Conservation (phyloP, 1,139 yeast genomes). For the Suhomyces ambrosiae region DNA sequence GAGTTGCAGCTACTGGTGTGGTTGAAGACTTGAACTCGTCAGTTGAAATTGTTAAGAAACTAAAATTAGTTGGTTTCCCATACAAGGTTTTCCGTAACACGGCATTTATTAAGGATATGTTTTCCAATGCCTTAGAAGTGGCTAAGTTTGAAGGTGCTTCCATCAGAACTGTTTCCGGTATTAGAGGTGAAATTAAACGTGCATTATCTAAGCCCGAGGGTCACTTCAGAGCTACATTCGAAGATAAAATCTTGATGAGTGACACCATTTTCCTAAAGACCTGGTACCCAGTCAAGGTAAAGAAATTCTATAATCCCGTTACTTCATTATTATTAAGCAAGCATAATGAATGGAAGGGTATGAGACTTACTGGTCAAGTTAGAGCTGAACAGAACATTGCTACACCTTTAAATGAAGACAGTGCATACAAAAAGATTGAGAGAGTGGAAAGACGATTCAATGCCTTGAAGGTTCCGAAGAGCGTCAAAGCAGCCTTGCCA, state of each 20-base stretch:
- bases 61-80: conserved; percentile 94
- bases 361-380: conserved; percentile 92
- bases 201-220: conserved; percentile 96
- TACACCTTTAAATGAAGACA: conserved; percentile 68
- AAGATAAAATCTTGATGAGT: conserved; percentile 88
- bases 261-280: conserved; percentile 90
- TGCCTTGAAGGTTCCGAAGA: conserved; percentile 80
- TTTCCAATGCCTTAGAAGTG: conserved; percentile 86
- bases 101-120: conserved; percentile 97
- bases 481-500: conserved; percentile 77
- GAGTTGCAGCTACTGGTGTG: conserved; percentile 97
- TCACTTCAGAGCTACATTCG: conserved; percentile 97
- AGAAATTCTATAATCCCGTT: conserved; percentile 93
- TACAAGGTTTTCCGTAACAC: conserved; percentile 93
- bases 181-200: conserved; percentile 95
- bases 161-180: conserved; percentile 94
- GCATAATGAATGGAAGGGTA: conserved; percentile 91
- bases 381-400: conserved; percentile 73
- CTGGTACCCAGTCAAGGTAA: conserved; percentile 93
- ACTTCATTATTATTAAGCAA: conserved; percentile 77
- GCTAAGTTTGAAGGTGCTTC: conserved; percentile 98
- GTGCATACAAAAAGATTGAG: conserved; percentile 77
- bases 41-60: conserved; percentile 91
- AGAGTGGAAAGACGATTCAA: conserved; percentile 86
- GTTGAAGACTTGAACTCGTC: conserved; percentile 90